Base-by-base conservation (phyloP, 1,139 yeast genomes). In the Saccharomycopsis crataegensis region DNA sequence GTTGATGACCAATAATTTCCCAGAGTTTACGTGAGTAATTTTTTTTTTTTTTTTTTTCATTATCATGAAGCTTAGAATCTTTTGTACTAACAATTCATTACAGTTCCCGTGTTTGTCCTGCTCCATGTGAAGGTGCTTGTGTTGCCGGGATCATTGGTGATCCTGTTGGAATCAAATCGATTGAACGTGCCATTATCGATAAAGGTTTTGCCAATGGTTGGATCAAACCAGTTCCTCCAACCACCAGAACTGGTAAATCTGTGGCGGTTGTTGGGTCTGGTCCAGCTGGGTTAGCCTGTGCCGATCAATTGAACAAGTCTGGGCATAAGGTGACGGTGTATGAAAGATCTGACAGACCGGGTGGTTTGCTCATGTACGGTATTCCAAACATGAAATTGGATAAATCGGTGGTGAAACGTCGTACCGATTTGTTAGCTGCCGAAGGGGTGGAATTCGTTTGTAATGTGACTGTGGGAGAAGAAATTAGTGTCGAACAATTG, bases 61-160 rank as follows among this genome's bases (percentile, higher is more conserved):
- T 22, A 22, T 22, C 2, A 22, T 22, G 28, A 22, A 22, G 28
- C 4, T 22, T 22, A 22, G 2, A 22, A 22, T 22, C 4, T 22
- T n/a, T n/a, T n/a, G n/a, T 22, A 22, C 28, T 22, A 22, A 22
- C 28, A 4, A 22, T 22, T 3, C 4, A 22, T 22, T 22, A 22
- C 28, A 22, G 28, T 22, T 22, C 17, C 60, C 84, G 97, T 72
- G 93, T 93, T 61, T 93, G 99, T 73, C 99, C 99, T 41, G 99
- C 99, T 60, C 99, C 99, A 61, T 93, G 99, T 76, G 96, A 90
- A 70, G 98, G 97, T 63, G 96, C 98, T 3, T 93, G 99, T 78
- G 95, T 90, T 49, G 78, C 93, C 65, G 97, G 96, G 56, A 88
- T 93, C 66, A 88, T 85, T 66, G 93, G 86, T 63, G 96, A 90